Evolutionary conservation across 2,329 filamentous ascomycete genomes (phyloP), one percentile per base, ranked within the genome.

Genomic region (Epichloe uncinata): DNA sequence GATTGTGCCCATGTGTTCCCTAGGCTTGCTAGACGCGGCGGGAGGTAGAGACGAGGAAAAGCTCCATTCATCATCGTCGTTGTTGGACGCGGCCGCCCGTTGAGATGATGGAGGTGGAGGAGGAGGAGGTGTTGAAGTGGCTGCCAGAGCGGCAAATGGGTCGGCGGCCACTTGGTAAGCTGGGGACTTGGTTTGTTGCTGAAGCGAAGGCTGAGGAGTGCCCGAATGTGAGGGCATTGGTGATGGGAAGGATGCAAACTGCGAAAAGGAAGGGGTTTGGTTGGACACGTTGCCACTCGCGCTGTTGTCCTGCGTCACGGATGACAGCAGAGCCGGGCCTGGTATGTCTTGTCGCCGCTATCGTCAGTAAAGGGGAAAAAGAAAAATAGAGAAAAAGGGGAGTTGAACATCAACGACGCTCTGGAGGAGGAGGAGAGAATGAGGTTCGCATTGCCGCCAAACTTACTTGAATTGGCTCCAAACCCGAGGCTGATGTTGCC

Each of bases 61-160:
- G 22, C 81, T 85, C 90, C 91, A 97, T 61, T 97, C 91, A 55
- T 97, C 91, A 47, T 96, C 91, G 48, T 96, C 90, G 43, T 86
- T 80, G 47, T 71, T 72, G 7, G 69, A 60, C 8, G 59, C 56
- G 3, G 69, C 49, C 0, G 63, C 49, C 3, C 61, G 54, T n/a
- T 52, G 48, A 2, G 55, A 57, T 18, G n/a, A n/a, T n/a, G n/a
- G n/a, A n/a, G 57, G 54, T 7, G 56, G 57, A 13, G 53, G 54
- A 8, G 60, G 57, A 13, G 53, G 56, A 16, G 58, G 58, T 9
- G 16, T 66, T 59, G 16, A 51, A 41, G 57, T 40, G 49, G 54
- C 57, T 15, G 67, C 62, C 7, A 81, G 69, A 12, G 72, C 69
- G 1, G 75, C 74, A 53, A 81, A 79, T 2, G 77, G 77, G 50